Base-by-base conservation (phyloP, 1,139 yeast species). In the Pichia cactophila region DNA sequence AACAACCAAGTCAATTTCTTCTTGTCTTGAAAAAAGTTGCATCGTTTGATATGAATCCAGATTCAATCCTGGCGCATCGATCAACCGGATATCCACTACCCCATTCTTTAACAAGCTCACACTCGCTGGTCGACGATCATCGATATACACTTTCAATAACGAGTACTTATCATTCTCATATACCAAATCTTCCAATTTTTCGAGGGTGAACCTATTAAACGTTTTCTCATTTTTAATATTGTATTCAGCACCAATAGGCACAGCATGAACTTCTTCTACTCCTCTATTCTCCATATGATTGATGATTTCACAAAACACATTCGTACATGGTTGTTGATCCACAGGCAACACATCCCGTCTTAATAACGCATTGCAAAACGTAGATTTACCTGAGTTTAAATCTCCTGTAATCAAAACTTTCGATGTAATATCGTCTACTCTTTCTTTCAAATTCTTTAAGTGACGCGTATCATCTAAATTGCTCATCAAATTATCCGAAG, bases 251-350 rank as follows among this genome's bases (percentile, higher is more conserved):
- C 81, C 86, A 23, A 81, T 74, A 9, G 80, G 78, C n/a, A 94
- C 81, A 0, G 98, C 97, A 65, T 94, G 98, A 0, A 92, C 97
- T 63, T 90, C 96, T 65, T 92, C 97, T 16, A 80, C 61, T 16
- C 83, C 79, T 43, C 74, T 70, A 62, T 92, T 92, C 48, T 83
- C 89, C 42, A 79, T 73, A 11, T 92, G 88, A 64, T 92, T 97
- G 23, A 87, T 72, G 3, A 94, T 94, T 67, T 94, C 98, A 65
- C 97, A 90, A 62, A 94, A 94, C 1, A 94, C 97, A 50, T 88
- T 83, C 0, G 99, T 94, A 60, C 97, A 90, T 1, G 99, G 99
- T 61, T 94, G 96, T 63, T 94, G 98, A 66, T 94, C 99, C 59
- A 86, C 96, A 0, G 99, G 98, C 45, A 92, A 71, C 1, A 94